Evolutionary conservation across 768 basidiomycete species (phyloP), one percentile per base, ranked within the genome.

Genomic region (Boletus pseudopeckii): DNA sequence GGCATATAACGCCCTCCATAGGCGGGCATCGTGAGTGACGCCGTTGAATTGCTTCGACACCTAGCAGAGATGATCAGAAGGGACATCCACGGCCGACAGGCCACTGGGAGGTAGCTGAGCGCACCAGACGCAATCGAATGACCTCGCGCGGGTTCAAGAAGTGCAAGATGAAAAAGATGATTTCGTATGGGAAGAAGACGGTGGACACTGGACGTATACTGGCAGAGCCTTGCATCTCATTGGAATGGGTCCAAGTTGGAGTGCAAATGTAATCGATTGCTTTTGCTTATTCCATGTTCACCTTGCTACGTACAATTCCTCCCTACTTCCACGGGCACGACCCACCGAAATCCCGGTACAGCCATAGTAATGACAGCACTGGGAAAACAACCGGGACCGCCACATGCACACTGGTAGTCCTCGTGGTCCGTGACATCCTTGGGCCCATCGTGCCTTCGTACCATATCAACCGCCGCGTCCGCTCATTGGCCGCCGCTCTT

Each of bases 1-100:
- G 43, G 52, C 17, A 30, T 64, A 64, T 5, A 64, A 41, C n/a
- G 45, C 8, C 41, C 57, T 59, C 63, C 63, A 64, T 3, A 64
- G 36, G 1, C 53, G 51, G 14, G 51, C 52, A 43, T 64, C 63
- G n/a, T 45, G 47, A 33, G 57, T 55, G 53, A 64, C 38, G 17
- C 30, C 18, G 41, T 53, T 39, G 52, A 60, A 57, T 36, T 57
- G 55, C 41, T 40, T 64, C 24, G 61, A 64, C 8, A 64, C 61
- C 64, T 63, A 8, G 20, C 4, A 41, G n/a, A 32, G n/a, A 39
- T 24, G 24, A 34, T 59, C 38, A 62, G 49, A 20, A 17, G 30
- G 33, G 17, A 24, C 39, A 24, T 22, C 20, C 15, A 17, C 24
- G 32, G 7, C 38, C 36, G 39, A n/a, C 20, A 17, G 18, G 36